Evolutionary conservation across 176 grass and related monocot species (phyloP).

Genomic region (Puya raimondii): DNA sequence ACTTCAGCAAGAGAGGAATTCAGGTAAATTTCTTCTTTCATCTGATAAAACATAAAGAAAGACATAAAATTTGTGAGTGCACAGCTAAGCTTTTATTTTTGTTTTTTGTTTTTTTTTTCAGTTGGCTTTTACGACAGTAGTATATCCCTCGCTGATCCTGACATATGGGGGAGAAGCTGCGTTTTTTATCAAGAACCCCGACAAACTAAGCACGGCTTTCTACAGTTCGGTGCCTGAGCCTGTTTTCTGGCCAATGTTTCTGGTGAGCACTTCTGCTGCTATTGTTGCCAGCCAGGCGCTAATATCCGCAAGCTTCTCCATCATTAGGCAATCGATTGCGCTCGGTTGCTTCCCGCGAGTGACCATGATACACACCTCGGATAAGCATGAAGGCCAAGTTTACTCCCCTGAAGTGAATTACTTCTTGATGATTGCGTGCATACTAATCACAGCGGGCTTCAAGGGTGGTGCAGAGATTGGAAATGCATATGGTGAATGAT

Average conservation of each 20-base stretch:
- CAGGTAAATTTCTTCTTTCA: conserved; percentile 35
- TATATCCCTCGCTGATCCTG: conserved; percentile 72
- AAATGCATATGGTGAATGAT: conserved; percentile 64
- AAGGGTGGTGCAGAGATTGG: conserved; percentile 71
- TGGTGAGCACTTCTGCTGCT: conserved; percentile 53
- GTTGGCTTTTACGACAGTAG: conserved; percentile 44
- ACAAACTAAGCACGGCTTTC: conserved; percentile 45
- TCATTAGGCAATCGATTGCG: conserved; percentile 67
- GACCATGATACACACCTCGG: conserved; percentile 72
- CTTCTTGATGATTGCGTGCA: conserved; percentile 64
- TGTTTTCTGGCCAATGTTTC: conserved; percentile 76
- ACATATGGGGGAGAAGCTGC: conserved; percentile 63
- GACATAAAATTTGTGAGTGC: neutral
- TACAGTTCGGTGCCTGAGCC: conserved; percentile 57
- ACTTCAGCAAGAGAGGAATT: conserved; percentile 70
- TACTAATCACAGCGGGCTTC: conserved; percentile 58
- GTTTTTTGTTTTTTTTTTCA: conserved; percentile 4
- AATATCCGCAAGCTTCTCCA: conserved; percentile 80
- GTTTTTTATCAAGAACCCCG: conserved; percentile 68
- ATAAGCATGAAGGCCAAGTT: conserved; percentile 61
- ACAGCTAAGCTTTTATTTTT: neutral
- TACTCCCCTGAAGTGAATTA: conserved; percentile 70
- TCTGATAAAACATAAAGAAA: neutral
- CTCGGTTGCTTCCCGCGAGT: conserved; percentile 78
- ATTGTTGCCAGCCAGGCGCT: conserved; percentile 71